These are phyloP conservation scores for Olyra latifolia DNA, from an alignment of 176 grass and related monocot genomes.

Conservation along the genomic window DNA sequence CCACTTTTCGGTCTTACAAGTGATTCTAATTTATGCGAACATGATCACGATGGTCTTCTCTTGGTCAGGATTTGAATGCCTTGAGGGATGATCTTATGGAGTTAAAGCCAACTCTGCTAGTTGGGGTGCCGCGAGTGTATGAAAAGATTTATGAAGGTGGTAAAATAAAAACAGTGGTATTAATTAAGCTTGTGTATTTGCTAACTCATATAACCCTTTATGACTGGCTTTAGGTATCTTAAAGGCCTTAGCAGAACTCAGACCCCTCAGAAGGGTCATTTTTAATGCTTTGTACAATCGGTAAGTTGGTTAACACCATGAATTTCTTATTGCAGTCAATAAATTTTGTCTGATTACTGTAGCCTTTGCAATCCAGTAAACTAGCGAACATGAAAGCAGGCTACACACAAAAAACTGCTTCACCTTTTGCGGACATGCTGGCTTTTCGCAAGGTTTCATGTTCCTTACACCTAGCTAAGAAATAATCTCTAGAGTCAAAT, in stretches of 20 bases:
- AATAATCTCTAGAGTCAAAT: not conserved
- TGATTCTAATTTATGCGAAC: not conserved
- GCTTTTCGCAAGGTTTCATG: conserved; percentile 84
- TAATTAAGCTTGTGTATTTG: not conserved
- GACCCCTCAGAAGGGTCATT: conserved; percentile 89
- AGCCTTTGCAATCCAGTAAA: conserved; percentile 64
- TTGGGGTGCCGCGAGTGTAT: conserved; percentile 94
- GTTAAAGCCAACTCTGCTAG: conserved; percentile 85
- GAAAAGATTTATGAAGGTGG: conserved; percentile 94
- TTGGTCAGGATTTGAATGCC: conserved; percentile 73
- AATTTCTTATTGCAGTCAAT: conserved; percentile 35
- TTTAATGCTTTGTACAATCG: conserved; percentile 93
- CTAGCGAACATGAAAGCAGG: conserved; percentile 82
- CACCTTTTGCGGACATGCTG: conserved; percentile 83
- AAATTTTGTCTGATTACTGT: conserved; percentile 24
- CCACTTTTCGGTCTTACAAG: not conserved
- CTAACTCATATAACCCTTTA: conserved; percentile 22
- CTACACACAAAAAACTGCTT: conserved; percentile 78
- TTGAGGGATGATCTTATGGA: conserved; percentile 91
- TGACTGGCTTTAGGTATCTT: conserved; percentile 67
- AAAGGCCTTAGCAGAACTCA: conserved; percentile 79
- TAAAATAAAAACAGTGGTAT: conserved; percentile 29
- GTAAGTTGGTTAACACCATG: conserved; percentile 51
- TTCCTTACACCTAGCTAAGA: conserved; percentile 10
- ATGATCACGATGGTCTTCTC: conserved; percentile 14